A percentile compares a stretch with the other conserved stretches of the same genome.
phyloP scores from a whole-genome alignment of 208 protist species.

The Leishmania amazonensis region DNA sequence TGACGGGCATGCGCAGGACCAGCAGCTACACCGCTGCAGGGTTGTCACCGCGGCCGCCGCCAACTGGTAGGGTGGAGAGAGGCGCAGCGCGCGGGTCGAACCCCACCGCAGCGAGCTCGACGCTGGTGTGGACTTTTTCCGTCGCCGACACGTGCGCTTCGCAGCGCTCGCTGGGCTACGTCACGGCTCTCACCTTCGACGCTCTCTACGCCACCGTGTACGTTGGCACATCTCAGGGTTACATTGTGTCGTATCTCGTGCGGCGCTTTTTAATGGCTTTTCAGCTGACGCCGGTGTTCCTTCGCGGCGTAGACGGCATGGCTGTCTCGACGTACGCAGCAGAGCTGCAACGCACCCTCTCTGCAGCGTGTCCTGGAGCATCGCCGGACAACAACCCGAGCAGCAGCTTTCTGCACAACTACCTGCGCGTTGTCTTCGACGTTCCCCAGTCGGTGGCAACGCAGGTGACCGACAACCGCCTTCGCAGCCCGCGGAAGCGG shows the following conservation, averaged over 20 bases:
- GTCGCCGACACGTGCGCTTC: conserved; percentile 27
- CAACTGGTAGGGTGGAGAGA: not conserved
- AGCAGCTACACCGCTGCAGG: not conserved
- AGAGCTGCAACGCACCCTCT: conserved; percentile 35
- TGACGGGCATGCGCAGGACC: not conserved
- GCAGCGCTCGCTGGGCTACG: conserved; percentile 36
- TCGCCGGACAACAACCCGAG: not conserved
- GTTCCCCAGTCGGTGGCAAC: not conserved
- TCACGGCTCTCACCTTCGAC: conserved; percentile 65
- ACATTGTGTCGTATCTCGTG: conserved; percentile 66
- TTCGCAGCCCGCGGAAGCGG: not conserved
- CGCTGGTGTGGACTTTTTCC: conserved; percentile 34
- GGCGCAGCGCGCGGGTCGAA: not conserved
- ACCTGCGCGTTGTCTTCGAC: conserved; percentile 24
- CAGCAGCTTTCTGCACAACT: conserved; percentile 4
- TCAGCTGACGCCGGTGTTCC: conserved; percentile 54
- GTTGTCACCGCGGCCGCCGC: not conserved
- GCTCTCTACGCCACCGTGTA: conserved; percentile 59
- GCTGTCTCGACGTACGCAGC: conserved; percentile 33
- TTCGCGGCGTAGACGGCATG: conserved; percentile 31
- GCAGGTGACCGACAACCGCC: not conserved
- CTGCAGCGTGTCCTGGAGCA: not conserved
- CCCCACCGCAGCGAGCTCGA: conserved; percentile 3
- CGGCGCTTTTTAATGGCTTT: conserved; percentile 66
- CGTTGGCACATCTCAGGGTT: conserved; percentile 72